These are phyloP conservation scores for Polytrichum formosum DNA, from an alignment of 225 moss, liverwort and hornwort genomes.

Conservation along the genomic window DNA sequence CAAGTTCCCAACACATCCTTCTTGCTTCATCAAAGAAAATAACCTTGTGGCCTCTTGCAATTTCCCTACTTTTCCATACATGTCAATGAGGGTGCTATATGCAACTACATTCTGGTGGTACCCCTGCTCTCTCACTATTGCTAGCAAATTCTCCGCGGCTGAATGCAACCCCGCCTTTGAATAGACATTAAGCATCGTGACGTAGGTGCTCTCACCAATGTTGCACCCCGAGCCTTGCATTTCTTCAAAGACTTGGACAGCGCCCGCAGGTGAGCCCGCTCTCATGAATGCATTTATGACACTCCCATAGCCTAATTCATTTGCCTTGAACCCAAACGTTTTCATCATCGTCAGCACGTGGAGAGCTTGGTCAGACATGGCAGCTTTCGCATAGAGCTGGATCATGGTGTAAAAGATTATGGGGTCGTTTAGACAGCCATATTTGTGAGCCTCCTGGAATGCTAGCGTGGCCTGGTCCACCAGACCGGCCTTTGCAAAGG, in stretches of 20 bases:
- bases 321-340: constrained; percentile 33
- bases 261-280: constrained; percentile 29
- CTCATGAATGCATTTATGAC: constrained; percentile 53
- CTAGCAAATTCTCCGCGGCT: constrained; percentile 48
- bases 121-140: constrained; percentile 32
- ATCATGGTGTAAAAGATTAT: constrained; percentile 70
- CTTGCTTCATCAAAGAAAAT: constrained; percentile 43
- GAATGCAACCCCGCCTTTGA: constrained; percentile 54
- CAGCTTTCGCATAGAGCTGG: constrained; percentile 50
- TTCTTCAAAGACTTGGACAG: constrained; percentile 51
- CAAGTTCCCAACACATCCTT: constrained; percentile 49
- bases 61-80: constrained; percentile 68
- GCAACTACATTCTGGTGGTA: constrained; percentile 40
- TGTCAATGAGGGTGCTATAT: constrained; percentile 68
- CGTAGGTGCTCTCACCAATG: constrained; percentile 48
- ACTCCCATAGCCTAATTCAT: constrained; percentile 49
- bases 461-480: constrained; percentile 55
- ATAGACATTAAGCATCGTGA: constrained; percentile 70
- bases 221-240: constrained; percentile 34
- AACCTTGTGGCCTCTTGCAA: constrained; percentile 40
- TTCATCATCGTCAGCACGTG: constrained; percentile 51
- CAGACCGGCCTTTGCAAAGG: constrained; percentile 57
- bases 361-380: constrained; percentile 51
- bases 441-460: constrained; percentile 48
- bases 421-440: constrained; percentile 39